Evolutionary conservation across 257 asterid genomes (phyloP).

Genomic region (Paulownia fortunei): DNA sequence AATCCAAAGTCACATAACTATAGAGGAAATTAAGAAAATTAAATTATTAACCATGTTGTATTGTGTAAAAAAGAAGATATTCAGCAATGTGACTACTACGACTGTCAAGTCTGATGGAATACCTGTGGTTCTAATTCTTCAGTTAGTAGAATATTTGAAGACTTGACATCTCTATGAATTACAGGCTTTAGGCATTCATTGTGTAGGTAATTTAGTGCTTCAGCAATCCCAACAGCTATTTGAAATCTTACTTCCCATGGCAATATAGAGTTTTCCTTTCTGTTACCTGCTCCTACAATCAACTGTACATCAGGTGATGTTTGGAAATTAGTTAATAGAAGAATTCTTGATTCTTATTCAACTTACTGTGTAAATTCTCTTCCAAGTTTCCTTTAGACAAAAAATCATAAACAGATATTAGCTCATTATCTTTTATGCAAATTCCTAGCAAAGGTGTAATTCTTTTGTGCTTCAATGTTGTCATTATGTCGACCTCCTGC

Average conservation of each 20-base stretch:
- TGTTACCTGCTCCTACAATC: constrained; percentile 48
- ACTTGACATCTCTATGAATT: constrained; percentile 89
- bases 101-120: constrained; percentile 1
- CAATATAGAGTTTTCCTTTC: constrained; percentile 46
- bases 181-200: constrained; percentile 61
- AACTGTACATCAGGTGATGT: constrained; percentile 26
- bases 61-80: background rate
- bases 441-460: constrained; percentile 75
- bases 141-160: constrained; percentile 82
- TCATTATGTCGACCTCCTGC: constrained; percentile 80
- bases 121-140: constrained; percentile 83
- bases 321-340: background rate
- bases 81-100: background rate
- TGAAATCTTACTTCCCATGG: constrained; percentile 79
- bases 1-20: constrained; percentile 92
- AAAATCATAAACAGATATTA: constrained; percentile 76
- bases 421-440: constrained; percentile 57
- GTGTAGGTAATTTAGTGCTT: constrained; percentile 84
- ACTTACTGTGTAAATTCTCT: constrained; percentile 77
- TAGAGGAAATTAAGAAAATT: constrained; percentile 11
- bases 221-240: constrained; percentile 82
- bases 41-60: background rate
- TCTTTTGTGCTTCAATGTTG: constrained; percentile 71
- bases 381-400: constrained; percentile 78
- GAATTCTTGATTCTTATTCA: background rate